Evolutionary conservation across 768 basidiomycete species (phyloP).

Genomic region (Trametopsis cervina): DNA sequence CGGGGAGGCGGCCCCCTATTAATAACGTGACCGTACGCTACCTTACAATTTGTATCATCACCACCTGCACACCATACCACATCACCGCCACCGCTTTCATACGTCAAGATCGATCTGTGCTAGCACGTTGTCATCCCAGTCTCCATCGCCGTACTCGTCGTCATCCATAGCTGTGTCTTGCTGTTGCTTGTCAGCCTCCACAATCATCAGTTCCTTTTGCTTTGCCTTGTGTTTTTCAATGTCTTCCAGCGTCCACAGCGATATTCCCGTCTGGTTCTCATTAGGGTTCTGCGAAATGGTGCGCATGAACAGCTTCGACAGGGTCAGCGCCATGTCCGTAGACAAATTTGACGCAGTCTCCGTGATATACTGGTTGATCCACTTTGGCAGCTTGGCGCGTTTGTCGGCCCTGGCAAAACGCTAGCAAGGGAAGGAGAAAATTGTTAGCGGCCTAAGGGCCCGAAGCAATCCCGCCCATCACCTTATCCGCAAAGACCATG

Average conservation of each 20-base stretch:
- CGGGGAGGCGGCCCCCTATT: constrained; percentile 2
- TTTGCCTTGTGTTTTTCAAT: constrained; percentile 80
- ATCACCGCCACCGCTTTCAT: constrained; percentile 7
- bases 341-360: constrained; percentile 96
- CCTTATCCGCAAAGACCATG: constrained; percentile 99
- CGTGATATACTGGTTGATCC: constrained; percentile 99
- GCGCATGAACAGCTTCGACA: constrained; percentile 95
- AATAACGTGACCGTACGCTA: constrained; percentile 8
- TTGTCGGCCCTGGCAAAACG: constrained; percentile 91
- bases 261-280: constrained; percentile 91
- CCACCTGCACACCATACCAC: constrained; percentile 10
- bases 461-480: no score
- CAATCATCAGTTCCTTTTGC: constrained; percentile 57
- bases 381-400: constrained; percentile 90
- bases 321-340: constrained; percentile 93
- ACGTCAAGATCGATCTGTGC: constrained; percentile 23
- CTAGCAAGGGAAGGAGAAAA: no score
- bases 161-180: constrained; percentile 30
- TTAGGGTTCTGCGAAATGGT: constrained; percentile 98
- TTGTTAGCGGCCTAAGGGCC: no score
- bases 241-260: constrained; percentile 92
- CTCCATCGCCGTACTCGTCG: constrained; percentile 41
- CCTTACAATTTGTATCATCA: neutral
- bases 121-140: constrained; percentile 25
- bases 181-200: constrained; percentile 33